Conservation (phyloP, 371 early-diverging fungal genomes). For the Funneliformis caledonium region DNA sequence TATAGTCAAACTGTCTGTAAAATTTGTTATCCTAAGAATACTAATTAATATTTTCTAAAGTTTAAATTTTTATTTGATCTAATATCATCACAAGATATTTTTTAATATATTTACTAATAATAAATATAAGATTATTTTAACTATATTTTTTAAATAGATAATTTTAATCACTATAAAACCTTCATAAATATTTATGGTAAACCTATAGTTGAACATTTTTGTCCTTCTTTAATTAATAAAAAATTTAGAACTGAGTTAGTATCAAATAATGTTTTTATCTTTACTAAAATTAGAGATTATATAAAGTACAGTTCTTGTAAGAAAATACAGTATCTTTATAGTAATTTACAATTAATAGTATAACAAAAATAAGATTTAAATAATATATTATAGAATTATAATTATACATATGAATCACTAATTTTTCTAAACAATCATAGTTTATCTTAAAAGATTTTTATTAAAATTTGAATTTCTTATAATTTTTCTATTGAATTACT, state of each 20-base stretch:
- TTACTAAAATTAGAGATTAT: background rate
- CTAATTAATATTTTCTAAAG: background rate
- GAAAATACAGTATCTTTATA: background rate
- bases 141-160: background rate
- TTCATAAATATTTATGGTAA: background rate
- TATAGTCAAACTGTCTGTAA: background rate
- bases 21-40: background rate
- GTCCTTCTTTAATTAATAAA: background rate
- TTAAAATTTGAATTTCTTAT: background rate
- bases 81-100: background rate
- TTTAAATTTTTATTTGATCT: background rate
- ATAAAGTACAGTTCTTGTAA: background rate
- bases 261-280: background rate
- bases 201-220: background rate
- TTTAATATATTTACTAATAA: too few species aligned
- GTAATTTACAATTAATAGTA: background rate
- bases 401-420: background rate
- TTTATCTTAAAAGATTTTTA: background rate
- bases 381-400: background rate
- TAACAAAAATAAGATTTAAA: background rate
- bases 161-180: background rate
- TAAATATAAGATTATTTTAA: too few species aligned
- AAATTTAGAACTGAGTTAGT: background rate
- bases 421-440: background rate
- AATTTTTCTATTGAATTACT: background rate